Base-by-base conservation (phyloP, 805 yeast genomes). In the Alloascoidea africana region DNA sequence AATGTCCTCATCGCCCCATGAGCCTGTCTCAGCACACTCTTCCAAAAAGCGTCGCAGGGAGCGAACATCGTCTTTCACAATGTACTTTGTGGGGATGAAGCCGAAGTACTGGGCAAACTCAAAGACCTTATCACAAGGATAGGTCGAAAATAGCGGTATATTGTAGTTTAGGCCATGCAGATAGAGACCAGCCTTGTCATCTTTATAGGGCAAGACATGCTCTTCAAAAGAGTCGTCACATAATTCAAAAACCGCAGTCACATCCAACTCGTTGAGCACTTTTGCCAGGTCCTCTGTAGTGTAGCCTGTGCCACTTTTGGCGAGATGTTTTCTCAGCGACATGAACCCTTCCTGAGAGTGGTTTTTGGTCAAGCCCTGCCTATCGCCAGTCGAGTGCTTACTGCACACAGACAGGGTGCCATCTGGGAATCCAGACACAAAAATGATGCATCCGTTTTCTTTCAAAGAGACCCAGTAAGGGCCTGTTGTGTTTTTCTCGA, bases 221-320 rank as follows among this genome's bases (percentile, higher is more conserved):
- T 91, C 97, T 53, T 91, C 98, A 54, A 91, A 91, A 0, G 55
- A 56, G 49, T 91, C 98, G 52, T 91, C 96, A 55, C 99, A 91
- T 27, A 72, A 67, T 56, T 91, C 99, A 0, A 87, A 86, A 1
- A 86, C 94, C 0, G 94, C 95, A 1, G 99, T 91, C 23, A 73
- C 49, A 39, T 74, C 69, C 43, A 62, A 46, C 1, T 55, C 46
- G 46, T 65, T 66, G 4, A 91, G 59, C 1, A 56, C 54, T 27
- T 49, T 46, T 0, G 84, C 96, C 33, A 91, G 66, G 0, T 70
- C 70, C 8, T 47, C 44, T 2, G 64, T 42, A 2, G 67, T 51
- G 5, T 65, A 52, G 0, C 68, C 72, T 1, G 42, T 43, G n/a
- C 36, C 36, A 6, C 6, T 14, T 1, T 41, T 17, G 0, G 48